These are phyloP conservation scores for Cordia subcordata DNA, from an alignment of 257 asterid genomes.

Conservation along the genomic window DNA sequence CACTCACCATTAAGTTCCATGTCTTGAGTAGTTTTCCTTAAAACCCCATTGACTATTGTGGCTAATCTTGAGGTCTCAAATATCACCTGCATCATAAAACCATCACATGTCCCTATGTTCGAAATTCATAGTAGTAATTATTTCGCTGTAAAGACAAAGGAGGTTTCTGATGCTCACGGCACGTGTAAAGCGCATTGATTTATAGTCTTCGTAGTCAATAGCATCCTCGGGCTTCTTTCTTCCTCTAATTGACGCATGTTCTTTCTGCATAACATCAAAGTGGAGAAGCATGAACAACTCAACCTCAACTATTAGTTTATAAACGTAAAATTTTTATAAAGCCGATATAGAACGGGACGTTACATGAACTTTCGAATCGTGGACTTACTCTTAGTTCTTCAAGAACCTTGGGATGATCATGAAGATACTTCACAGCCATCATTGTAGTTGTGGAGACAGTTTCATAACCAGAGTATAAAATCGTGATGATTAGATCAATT, in stretches of 20 bases:
- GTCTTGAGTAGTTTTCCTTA: slow-evolving; percentile 45
- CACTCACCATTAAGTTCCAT: slow-evolving; percentile 44
- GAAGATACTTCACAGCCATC: slow-evolving; percentile 91
- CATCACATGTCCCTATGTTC: not conserved
- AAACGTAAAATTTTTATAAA: too few species aligned
- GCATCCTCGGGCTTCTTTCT: slow-evolving; percentile 79
- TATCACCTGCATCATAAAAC: slow-evolving; percentile 34
- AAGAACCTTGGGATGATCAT: slow-evolving; percentile 65
- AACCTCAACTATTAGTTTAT: not conserved
- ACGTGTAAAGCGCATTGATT: slow-evolving; percentile 88
- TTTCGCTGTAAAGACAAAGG: not conserved
- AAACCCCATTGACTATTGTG: slow-evolving; percentile 42
- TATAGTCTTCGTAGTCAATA: slow-evolving; percentile 74
- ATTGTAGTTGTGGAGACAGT: slow-evolving; percentile 78
- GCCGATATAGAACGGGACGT: too few species aligned
- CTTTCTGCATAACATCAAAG: slow-evolving; percentile 22
- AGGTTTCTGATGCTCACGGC: slow-evolving; percentile 28
- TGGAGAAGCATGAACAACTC: not conserved
- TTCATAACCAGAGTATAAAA: slow-evolving; percentile 83
- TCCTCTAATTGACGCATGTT: slow-evolving; percentile 76
- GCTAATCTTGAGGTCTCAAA: slow-evolving; percentile 49
- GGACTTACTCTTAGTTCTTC: slow-evolving; percentile 59
- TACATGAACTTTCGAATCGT: not conserved
- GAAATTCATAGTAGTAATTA: not conserved
- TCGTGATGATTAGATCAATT: slow-evolving; percentile 69